phyloP scores from a whole-genome alignment of 495 filamentous ascomycete species.

The Xylaria bambusicola region DNA sequence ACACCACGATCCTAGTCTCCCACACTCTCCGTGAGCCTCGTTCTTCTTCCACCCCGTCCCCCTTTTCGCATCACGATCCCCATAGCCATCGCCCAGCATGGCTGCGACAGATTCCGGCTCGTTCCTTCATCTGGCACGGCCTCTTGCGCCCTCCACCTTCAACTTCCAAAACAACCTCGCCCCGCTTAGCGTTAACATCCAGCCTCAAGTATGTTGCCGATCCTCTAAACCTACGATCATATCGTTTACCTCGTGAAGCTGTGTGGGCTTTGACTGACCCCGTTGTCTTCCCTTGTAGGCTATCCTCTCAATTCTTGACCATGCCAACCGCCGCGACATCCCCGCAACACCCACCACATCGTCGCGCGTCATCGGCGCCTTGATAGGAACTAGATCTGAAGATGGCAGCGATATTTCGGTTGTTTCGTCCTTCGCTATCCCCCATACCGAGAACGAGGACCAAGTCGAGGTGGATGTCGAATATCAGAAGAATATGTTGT shows the following conservation, averaged over 20 bases:
- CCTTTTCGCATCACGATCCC: neutral
- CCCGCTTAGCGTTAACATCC: constrained; percentile 89
- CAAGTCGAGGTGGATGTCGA: constrained; percentile 99
- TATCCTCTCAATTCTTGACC: constrained; percentile 95
- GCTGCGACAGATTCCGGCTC: constrained; percentile 67
- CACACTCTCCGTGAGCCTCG: too few species aligned
- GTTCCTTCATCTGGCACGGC: constrained; percentile 92
- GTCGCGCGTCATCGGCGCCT: constrained; percentile 92
- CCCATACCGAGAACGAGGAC: constrained; percentile 96
- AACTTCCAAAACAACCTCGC: constrained; percentile 80
- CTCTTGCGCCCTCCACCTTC: constrained; percentile 76
- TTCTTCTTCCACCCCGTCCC: constrained; percentile 8
- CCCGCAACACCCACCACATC: constrained; percentile 78
- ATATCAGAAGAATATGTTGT: constrained; percentile 98
- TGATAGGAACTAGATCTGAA: constrained; percentile 88
- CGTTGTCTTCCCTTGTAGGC: constrained; percentile 54
- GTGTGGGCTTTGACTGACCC: constrained; percentile 13
- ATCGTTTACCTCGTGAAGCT: neutral
- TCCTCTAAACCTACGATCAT: too few species aligned
- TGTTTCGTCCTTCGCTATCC: constrained; percentile 92
- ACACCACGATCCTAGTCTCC: constrained; percentile 1
- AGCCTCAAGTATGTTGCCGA: constrained; percentile 78
- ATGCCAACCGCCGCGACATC: constrained; percentile 87
- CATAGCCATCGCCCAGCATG: constrained; percentile 59
- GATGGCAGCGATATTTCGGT: constrained; percentile 96